Evolutionary conservation across 129 eudicot species (phyloP).

Genomic region (Artemisia tridentata): DNA sequence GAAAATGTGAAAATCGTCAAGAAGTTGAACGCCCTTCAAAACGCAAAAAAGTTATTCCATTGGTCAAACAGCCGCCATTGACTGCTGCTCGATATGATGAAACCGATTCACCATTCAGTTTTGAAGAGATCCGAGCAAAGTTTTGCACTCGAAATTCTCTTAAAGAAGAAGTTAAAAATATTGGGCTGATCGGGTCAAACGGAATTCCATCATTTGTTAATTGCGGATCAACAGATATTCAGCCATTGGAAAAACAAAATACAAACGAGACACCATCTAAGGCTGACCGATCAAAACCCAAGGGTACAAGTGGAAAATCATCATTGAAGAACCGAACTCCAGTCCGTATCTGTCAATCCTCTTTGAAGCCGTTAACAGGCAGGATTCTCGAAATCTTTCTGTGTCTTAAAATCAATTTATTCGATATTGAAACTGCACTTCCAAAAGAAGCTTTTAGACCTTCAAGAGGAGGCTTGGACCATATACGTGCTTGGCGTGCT

Average conservation of each 20-base stretch:
- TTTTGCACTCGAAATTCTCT: constrained; percentile 48
- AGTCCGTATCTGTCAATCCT: constrained; percentile 54
- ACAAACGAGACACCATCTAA: constrained; percentile 35
- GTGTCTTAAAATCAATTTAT: constrained; percentile 68
- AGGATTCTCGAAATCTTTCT: constrained; percentile 62
- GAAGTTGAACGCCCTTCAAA: constrained; percentile 18
- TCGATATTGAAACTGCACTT: constrained; percentile 88
- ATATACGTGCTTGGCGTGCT: constrained; percentile 73
- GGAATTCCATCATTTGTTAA: constrained; percentile 55
- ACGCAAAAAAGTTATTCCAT: constrained; percentile 13
- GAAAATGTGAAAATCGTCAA: constrained; percentile 35
- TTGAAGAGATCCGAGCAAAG: constrained; percentile 56
- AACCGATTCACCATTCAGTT: constrained; percentile 41
- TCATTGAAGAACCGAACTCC: constrained; percentile 33
- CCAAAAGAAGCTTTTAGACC: constrained; percentile 73
- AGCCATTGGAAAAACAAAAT: constrained; percentile 28
- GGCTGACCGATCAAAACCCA: constrained; percentile 39
- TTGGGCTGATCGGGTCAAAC: constrained; percentile 62
- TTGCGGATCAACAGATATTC: constrained; percentile 27
- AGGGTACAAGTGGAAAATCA: constrained; percentile 35
- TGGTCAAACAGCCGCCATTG: constrained; percentile 28
- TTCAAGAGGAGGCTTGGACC: constrained; percentile 51
- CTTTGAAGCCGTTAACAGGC: constrained; percentile 66
- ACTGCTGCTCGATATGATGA: constrained; percentile 19
- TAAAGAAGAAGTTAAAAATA: constrained; percentile 54